Evolutionary conservation across 371 early-diverging fungal genomes (phyloP).

Genomic region (Paraphysoderma sedebokerense): DNA sequence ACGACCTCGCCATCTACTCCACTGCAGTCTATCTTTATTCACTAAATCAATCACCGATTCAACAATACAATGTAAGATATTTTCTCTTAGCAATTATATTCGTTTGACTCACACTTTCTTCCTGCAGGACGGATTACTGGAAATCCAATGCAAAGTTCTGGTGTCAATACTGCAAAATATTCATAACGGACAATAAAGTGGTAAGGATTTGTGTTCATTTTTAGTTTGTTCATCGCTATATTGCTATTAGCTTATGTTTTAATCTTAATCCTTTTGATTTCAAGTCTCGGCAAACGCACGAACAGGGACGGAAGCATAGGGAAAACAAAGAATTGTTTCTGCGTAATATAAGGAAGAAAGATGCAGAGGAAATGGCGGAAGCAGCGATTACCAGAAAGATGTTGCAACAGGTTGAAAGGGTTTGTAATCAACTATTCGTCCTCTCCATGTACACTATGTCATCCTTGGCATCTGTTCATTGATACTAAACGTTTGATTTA

Average conservation of each 20-base stretch:
- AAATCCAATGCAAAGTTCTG: slow-evolving; percentile 46
- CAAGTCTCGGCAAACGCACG: slow-evolving; percentile 46
- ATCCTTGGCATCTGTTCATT: too few species aligned
- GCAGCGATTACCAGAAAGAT: slow-evolving; percentile 28
- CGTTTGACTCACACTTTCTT: too few species aligned
- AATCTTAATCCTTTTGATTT: neutral
- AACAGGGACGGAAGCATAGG: slow-evolving; percentile 47
- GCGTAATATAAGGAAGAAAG: slow-evolving; percentile 38
- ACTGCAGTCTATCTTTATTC: too few species aligned
- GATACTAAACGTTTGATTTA: too few species aligned
- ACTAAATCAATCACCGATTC: too few species aligned
- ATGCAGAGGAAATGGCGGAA: slow-evolving; percentile 31
- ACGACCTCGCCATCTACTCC: too few species aligned
- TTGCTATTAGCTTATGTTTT: neutral
- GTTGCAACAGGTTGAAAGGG: slow-evolving; percentile 41
- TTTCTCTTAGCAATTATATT: too few species aligned
- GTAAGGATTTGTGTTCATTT: slow-evolving; percentile 20
- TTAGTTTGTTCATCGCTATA: neutral
- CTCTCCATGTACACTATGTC: too few species aligned
- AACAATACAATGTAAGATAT: too few species aligned
- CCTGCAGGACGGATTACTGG: slow-evolving; percentile 60
- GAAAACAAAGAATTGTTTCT: slow-evolving; percentile 44
- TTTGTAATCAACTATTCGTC: slow-evolving; percentile 7
- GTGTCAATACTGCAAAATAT: slow-evolving; percentile 61
- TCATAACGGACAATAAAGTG: slow-evolving; percentile 47